Evolutionary conservation across 345 rosid genomes (phyloP), one percentile per base, ranked within the genome.

Genomic region (Draba incana): DNA sequence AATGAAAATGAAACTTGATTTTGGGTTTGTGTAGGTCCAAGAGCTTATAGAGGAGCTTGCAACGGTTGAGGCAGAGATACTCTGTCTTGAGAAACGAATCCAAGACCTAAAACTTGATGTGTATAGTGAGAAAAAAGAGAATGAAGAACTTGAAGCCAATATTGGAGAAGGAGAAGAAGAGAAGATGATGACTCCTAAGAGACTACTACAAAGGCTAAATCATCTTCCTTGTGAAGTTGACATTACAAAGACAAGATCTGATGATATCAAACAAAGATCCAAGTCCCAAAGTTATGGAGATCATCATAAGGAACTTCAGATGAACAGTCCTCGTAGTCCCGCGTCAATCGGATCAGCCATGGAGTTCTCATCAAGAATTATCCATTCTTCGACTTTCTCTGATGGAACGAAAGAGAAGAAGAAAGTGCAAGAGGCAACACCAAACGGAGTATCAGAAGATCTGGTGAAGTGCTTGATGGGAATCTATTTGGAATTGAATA

Each of bases 1-100:
- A 16, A 33, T 31, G 35, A 33, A 33, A 33, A 24, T 30, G 23
- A 9, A 16, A 71, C 55, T 42, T 70, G 15, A 51, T 15, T 67
- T 16, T 37, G 58, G 61, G 64, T 20, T 38, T 60, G 33, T 50
- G 11, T 82, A 92, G 98, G 90, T 92, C 68, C 96, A 80, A 56
- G 79, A 73, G 56, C 85, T 90, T 10, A 78, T 92, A 20, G 66
- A 84, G 49, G 96, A 92, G 78, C 71, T 90, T 55, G 86, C 87
- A 10, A 80, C 80, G 72, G 93, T 83, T 57, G 96, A 92, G 75
- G 93, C 90, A 44, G 96, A 92, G 82, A 90, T 92, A 13, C 45
- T 83, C 46, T 77, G 88, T 80, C 82, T 90, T 5, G 98, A 92
- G 84, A 81, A 84, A 67, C 88, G 78, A 62, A 82, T 92, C 46